phyloP scores from a whole-genome alignment of 2,329 filamentous ascomycete genomes.

The Hirsutella rhossiliensis region DNA sequence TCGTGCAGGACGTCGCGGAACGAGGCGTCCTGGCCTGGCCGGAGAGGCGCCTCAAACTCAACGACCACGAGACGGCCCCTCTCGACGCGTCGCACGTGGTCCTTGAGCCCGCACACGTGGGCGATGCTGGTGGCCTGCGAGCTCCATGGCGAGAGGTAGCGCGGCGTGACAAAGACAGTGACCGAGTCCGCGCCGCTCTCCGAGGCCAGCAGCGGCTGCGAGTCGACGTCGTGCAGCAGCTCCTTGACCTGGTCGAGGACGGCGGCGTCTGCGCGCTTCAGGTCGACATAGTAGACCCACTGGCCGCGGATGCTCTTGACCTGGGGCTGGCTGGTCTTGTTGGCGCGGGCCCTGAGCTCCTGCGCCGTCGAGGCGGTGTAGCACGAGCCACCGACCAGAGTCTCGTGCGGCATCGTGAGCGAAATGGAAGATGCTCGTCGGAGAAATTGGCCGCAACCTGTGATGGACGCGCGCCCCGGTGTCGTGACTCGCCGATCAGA shows the following conservation, averaged over 20 bases:
- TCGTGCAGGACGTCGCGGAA: conserved; percentile 71
- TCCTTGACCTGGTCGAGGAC: conserved; percentile 33
- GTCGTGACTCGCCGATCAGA: too few species aligned
- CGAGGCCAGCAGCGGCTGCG: conserved; percentile 12
- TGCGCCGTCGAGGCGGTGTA: conserved; percentile 32
- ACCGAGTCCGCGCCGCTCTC: conserved; percentile 31
- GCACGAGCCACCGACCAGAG: conserved; percentile 33
- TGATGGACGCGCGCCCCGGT: too few species aligned
- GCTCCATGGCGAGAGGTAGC: conserved; percentile 93
- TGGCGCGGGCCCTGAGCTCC: conserved; percentile 32
- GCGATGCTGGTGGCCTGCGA: conserved; percentile 92
- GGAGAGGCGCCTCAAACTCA: conserved; percentile 38
- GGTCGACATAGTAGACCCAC: conserved; percentile 57
- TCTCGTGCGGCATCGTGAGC: conserved; percentile 20
- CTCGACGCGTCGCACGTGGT: conserved; percentile 66
- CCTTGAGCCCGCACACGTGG: conserved; percentile 73
- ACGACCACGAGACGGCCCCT: conserved; percentile 69
- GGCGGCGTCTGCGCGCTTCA: conserved; percentile 31
- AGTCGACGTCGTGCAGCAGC: conserved; percentile 30
- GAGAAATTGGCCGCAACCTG: neutral
- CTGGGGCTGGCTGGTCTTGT: conserved; percentile 27
- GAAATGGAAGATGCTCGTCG: neutral
- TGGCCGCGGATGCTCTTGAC: conserved; percentile 37
- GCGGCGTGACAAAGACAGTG: conserved; percentile 64
- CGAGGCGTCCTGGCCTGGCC: conserved; percentile 33